These are phyloP conservation scores for Cladophialophora psammophila DNA, from an alignment of 2,329 filamentous ascomycete species.

Conservation along the genomic window DNA sequence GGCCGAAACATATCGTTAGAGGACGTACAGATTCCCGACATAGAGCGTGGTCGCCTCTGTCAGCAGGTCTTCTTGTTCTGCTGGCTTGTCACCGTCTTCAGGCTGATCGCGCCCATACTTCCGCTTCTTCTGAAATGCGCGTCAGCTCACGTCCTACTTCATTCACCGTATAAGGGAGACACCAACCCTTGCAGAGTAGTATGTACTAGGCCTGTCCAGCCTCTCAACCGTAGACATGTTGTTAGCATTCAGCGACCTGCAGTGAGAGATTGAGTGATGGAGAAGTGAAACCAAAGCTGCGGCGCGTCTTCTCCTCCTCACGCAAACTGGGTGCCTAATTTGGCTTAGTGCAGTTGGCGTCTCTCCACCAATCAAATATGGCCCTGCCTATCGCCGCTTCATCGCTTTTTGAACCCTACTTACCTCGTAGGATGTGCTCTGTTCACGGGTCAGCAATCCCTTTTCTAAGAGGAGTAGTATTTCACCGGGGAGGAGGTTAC, in stretches of 20 bases:
- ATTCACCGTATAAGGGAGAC: neutral
- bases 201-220: conserved; percentile 92
- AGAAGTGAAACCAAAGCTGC: neutral
- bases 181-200: conserved; percentile 81
- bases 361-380: neutral
- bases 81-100: conserved; percentile 61
- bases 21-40: conserved; percentile 86
- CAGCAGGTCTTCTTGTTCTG: conserved; percentile 77
- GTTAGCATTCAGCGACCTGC: neutral
- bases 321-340: neutral
- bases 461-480: too few relatives aligned
- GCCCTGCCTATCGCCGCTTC: neutral
- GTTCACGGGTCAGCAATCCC: too few relatives aligned
- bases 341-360: neutral
- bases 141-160: conserved; percentile 10
- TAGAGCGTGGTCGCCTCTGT: conserved; percentile 92
- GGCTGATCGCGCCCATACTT: conserved; percentile 66
- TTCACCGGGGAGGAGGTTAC: too few relatives aligned
- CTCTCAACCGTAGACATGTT: conserved; percentile 79
- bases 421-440: too few relatives aligned
- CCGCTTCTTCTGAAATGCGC: conserved; percentile 69
- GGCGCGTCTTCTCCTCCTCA: conserved; percentile 16
- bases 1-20: neutral
- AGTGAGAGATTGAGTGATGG: conserved; percentile 44
- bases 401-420: neutral